Percentiles rank a stretch among this genome's conserved stretches.
Evolutionary conservation across 495 filamentous ascomycete species (phyloP).

Genomic region (Aspergillus asperescens): DNA sequence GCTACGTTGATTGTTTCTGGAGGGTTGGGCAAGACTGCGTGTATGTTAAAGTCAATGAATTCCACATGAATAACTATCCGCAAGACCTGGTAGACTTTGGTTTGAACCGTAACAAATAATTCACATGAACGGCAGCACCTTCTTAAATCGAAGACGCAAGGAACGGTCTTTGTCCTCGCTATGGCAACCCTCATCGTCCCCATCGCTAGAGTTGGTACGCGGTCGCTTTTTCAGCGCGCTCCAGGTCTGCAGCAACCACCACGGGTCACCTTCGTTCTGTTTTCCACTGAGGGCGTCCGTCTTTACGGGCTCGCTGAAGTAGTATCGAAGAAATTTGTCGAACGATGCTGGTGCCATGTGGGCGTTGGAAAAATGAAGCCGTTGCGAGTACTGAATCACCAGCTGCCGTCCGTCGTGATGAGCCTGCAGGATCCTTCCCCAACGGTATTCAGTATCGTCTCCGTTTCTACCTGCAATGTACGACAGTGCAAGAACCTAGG

Average conservation of each 20-base stretch:
- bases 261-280: not conserved
- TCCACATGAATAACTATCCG: not conserved
- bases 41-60: conserved; percentile 19
- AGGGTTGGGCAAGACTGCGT: conserved; percentile 10
- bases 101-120: not conserved
- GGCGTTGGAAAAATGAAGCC: not conserved
- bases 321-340: conserved; percentile 9
- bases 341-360: not conserved
- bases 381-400: conserved; percentile 9
- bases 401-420: conserved; percentile 9
- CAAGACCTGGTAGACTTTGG: no score
- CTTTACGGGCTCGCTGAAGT: conserved; percentile 8
- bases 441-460: not conserved
- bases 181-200: not conserved
- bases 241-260: not conserved
- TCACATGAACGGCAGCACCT: not conserved
- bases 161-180: not conserved
- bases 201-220: not conserved
- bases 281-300: not conserved
- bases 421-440: conserved; percentile 15
- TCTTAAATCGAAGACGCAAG: not conserved
- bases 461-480: not conserved
- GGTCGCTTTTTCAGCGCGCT: not conserved
- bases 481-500: conserved; percentile 12
- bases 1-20: conserved; percentile 2